These are phyloP conservation scores for Cordyceps fumosorosea DNA, from an alignment of 2,329 filamentous ascomycete species.

Conservation along the genomic window DNA sequence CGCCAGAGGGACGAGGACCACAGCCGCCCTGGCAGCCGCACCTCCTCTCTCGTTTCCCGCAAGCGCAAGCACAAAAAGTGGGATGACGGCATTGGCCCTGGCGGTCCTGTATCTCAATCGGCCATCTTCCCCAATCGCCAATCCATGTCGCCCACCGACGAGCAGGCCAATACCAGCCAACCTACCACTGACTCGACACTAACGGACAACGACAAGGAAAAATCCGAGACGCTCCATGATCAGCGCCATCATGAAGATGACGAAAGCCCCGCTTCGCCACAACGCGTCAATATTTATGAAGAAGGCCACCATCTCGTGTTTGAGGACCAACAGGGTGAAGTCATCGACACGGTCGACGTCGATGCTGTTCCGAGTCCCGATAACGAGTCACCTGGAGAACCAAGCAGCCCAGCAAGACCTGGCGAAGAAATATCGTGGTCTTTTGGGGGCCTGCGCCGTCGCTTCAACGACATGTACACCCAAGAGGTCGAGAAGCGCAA, in stretches of 20 bases:
- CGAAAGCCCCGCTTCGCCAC: slow-evolving; percentile 11
- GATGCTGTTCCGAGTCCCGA: slow-evolving; percentile 8
- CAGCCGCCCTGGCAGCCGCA: slow-evolving; percentile 47
- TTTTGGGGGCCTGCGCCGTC: slow-evolving; percentile 39
- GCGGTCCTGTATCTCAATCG: slow-evolving; percentile 83
- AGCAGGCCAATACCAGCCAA: slow-evolving; percentile 23
- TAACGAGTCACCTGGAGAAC: slow-evolving; percentile 13
- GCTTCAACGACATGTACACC: slow-evolving; percentile 45
- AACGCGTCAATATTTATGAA: slow-evolving; percentile 62
- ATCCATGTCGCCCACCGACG: slow-evolving; percentile 18
- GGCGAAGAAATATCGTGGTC: slow-evolving; percentile 24
- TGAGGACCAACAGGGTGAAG: slow-evolving; percentile 83
- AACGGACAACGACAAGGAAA: slow-evolving; percentile 27
- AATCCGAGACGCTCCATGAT: slow-evolving; percentile 17
- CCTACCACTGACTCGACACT: slow-evolving; percentile 28
- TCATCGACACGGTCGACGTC: slow-evolving; percentile 52
- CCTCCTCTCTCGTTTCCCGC: slow-evolving; percentile 53
- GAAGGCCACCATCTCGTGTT: slow-evolving; percentile 75
- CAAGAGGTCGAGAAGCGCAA: slow-evolving; percentile 59
- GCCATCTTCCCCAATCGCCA: slow-evolving; percentile 69
- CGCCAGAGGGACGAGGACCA: slow-evolving; percentile 71
- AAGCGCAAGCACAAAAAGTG: slow-evolving; percentile 61
- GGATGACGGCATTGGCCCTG: slow-evolving; percentile 67
- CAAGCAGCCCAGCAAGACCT: not conserved
- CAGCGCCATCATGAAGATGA: slow-evolving; percentile 14